Base-by-base conservation (phyloP, 495 filamentous ascomycete species). In the Penicillium steckii region DNA sequence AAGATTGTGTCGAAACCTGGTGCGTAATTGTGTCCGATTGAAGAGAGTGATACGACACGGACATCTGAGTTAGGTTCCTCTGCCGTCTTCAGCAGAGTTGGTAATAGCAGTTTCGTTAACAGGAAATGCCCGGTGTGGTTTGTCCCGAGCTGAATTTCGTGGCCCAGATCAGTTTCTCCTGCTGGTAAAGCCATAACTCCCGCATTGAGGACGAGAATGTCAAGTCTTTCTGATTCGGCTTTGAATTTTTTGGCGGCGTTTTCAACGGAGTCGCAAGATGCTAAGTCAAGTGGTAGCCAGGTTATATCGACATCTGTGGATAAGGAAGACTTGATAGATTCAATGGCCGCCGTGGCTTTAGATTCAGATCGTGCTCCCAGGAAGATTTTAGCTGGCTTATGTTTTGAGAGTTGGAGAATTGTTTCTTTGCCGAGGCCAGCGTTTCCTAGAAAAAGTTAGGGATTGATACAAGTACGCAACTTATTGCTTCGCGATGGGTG, bases 171-270 rank as follows among this genome's bases (percentile, higher is more conserved):
- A 50, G 63, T 80, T 47, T 60, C 57, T 7, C 65, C 63, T 45
- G 62, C 59, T 59, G 71, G 68, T 27, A 77, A 41, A 23, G 73
- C 69, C 85, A 88, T 88, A 46, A 88, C 76, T 4, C 80, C 86
- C 10, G 86, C 85, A 42, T 74, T 74, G 24, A 70, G 85, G 64
- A 89, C 81, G 3, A 88, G 58, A 22, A 86, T 79, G 63, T 89
- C 82, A 32, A 89, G 74, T 29, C 80, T 67, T 37, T 75, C 56
- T 27, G 82, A 80, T 35, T 70, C 53, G 64, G 42, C 64, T 24
- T 32, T 70, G 60, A 71, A 84, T 74, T 44, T 60, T 48, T 67
- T 62, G 18, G 76, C 78, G 3, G 83, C 82, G 21, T 69, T 64
- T n/a, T 78, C 69, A 8, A 84, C 78, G 37, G 71, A 79, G 26